These are phyloP conservation scores for Rubia balearica DNA, from an alignment of 305 asterid genomes.

Conservation along the genomic window DNA sequence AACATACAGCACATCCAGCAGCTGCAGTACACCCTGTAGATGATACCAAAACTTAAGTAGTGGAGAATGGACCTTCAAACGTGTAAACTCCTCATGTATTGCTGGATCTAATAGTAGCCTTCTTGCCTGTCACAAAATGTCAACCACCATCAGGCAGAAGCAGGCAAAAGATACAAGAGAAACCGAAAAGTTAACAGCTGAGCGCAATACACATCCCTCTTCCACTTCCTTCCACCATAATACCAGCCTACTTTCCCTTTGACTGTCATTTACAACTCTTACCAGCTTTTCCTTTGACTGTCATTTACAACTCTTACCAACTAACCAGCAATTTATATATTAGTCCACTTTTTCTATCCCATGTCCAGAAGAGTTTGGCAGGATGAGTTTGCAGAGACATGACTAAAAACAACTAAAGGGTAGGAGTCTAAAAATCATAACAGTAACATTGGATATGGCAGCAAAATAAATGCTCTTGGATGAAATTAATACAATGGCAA, in stretches of 20 bases:
- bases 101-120: constrained; percentile 80
- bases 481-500: background rate
- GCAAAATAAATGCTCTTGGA: background rate
- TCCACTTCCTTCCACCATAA: background rate
- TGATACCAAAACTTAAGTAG: background rate
- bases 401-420: background rate
- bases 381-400: background rate
- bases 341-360: background rate
- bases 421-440: background rate
- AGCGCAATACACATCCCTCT: background rate
- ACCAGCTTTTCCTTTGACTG: background rate
- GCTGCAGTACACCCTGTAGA: background rate
- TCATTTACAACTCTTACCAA: background rate
- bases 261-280: background rate
- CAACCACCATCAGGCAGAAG: constrained; percentile 13
- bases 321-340: background rate
- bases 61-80: constrained; percentile 57
- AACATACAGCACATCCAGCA: background rate
- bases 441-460: background rate
- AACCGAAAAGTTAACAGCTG: background rate
- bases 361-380: background rate
- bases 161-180: constrained; percentile 7
- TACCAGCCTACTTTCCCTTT: background rate
- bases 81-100: constrained; percentile 86
- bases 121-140: constrained; percentile 56